Percentiles rank a stretch among this genome's conserved stretches.
Evolutionary conservation across 2,329 filamentous ascomycete genomes (phyloP).

Genomic region (Teratosphaeria zuluensis): DNA sequence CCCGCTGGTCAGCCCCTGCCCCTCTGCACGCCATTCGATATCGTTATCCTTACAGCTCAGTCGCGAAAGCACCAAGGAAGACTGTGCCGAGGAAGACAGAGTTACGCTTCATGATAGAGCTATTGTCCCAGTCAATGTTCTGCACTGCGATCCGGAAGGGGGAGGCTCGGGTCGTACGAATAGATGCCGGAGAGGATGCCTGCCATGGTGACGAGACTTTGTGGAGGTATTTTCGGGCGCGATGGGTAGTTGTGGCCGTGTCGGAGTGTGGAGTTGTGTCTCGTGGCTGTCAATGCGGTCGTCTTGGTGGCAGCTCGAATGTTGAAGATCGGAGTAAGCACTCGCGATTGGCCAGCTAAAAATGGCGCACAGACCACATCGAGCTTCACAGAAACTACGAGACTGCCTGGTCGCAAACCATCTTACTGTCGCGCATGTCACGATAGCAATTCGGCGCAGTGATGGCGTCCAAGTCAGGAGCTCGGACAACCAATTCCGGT

Average conservation of each 20-base stretch:
- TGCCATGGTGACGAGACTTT: constrained; percentile 41
- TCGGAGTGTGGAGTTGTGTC: neutral
- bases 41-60: constrained; percentile 65
- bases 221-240: neutral
- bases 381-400: neutral
- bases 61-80: constrained; percentile 78
- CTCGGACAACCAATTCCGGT: constrained; percentile 30
- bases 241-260: neutral
- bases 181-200: constrained; percentile 48
- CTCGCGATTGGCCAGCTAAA: neutral
- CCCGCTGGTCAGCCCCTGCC: constrained; percentile 10
- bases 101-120: constrained; percentile 78
- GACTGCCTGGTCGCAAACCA: neutral
- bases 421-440: neutral
- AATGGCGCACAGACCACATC: neutral
- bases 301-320: neutral
- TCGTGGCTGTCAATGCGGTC: neutral
- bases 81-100: constrained; percentile 76
- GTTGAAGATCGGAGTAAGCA: constrained; percentile 1
- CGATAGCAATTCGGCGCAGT: constrained; percentile 6
- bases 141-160: constrained; percentile 10
- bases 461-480: constrained; percentile 1
- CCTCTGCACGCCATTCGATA: neutral
- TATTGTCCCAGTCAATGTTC: constrained; percentile 35
- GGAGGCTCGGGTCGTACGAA: constrained; percentile 32